Evolutionary conservation across 2,329 filamentous ascomycete species (phyloP).

Genomic region (Sarocladium kiliense): DNA sequence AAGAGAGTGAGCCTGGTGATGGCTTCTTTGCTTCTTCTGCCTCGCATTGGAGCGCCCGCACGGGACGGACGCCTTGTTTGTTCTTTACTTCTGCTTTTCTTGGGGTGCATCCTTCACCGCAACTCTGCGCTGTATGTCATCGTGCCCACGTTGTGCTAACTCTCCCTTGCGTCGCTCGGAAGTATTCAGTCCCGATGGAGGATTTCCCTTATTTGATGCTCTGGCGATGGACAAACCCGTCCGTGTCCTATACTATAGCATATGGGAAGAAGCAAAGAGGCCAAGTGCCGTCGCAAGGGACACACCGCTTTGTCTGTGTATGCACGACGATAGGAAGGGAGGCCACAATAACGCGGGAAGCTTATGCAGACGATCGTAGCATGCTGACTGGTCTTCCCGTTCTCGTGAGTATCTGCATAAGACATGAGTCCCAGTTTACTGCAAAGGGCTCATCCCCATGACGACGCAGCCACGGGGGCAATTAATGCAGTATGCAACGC

Average conservation of each 20-base stretch:
- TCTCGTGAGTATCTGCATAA: too few species aligned
- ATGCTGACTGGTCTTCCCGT: background rate
- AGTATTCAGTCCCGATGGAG: background rate
- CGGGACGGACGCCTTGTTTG: background rate
- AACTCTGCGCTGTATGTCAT: slow-evolving; percentile 2
- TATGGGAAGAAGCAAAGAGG: too few species aligned
- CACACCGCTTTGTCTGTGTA: background rate
- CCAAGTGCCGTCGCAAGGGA: too few species aligned
- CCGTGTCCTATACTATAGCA: too few species aligned
- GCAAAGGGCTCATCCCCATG: background rate
- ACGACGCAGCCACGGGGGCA: background rate
- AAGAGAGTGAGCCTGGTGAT: background rate
- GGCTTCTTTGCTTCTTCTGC: background rate
- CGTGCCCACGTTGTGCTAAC: background rate
- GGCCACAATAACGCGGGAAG: too few species aligned
- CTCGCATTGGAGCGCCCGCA: background rate
- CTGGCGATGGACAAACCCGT: too few species aligned
- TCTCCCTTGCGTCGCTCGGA: slow-evolving; percentile 4
- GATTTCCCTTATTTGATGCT: background rate
- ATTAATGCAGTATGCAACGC: too few species aligned
- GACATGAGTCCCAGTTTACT: too few species aligned
- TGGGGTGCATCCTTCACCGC: background rate
- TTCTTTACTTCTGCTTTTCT: background rate
- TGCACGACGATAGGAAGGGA: too few species aligned
- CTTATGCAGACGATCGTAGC: background rate